phyloP scores from a whole-genome alignment of 2,329 filamentous ascomycete genomes.

The Amesomyces nigricolor region DNA sequence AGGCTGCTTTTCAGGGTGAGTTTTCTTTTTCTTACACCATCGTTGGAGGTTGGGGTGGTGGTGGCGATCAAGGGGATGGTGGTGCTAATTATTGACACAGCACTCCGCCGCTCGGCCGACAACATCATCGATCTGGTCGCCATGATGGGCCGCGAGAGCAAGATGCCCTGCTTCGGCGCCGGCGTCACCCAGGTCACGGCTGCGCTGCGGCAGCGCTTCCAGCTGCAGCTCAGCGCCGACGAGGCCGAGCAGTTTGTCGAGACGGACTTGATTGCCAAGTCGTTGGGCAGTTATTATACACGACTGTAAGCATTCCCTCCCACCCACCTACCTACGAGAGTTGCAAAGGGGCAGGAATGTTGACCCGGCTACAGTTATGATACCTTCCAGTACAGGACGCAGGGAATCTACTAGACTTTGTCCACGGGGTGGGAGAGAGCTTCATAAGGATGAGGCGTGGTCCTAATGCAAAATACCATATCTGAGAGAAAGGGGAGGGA shows the following conservation, averaged over 20 bases:
- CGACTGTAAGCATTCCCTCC: constrained; percentile 55
- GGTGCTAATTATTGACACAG: constrained; percentile 37
- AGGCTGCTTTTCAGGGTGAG: constrained; percentile 74
- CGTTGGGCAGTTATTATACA: constrained; percentile 80
- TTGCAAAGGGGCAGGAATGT: constrained; percentile 6
- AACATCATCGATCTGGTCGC: constrained; percentile 75
- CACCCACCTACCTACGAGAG: background rate
- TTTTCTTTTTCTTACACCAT: constrained; percentile 4
- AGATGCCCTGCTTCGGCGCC: constrained; percentile 77
- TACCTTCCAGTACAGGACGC: constrained; percentile 81
- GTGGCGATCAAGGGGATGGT: too few species aligned
- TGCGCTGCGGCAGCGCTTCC: constrained; percentile 67
- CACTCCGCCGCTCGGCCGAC: constrained; percentile 70
- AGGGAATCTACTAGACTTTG: constrained; percentile 69
- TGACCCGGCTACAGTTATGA: constrained; percentile 56
- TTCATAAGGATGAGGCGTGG: background rate
- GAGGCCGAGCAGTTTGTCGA: constrained; percentile 79
- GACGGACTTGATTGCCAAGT: constrained; percentile 72
- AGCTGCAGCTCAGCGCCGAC: constrained; percentile 74
- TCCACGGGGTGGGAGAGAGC: background rate
- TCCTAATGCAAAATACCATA: background rate
- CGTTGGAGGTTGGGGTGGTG: too few species aligned
- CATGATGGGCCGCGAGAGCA: constrained; percentile 77
- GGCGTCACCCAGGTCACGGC: constrained; percentile 67
- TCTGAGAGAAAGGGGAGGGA: background rate